Percentiles rank a stretch among this genome's conserved stretches.
Evolutionary conservation across 2,329 filamentous ascomycete genomes (phyloP).

Genomic region (Neopestalotiopsis rosae): DNA sequence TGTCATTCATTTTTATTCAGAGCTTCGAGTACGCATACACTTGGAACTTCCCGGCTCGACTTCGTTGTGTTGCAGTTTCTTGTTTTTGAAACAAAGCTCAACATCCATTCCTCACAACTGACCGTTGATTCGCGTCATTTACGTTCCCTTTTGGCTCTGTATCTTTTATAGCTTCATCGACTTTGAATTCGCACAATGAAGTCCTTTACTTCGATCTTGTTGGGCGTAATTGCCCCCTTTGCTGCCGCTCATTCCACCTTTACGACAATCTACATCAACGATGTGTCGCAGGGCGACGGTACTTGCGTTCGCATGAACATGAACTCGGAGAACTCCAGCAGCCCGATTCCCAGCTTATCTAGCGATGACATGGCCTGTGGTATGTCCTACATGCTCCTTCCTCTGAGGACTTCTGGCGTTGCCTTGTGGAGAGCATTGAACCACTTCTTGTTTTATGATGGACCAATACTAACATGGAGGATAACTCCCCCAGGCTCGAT

Average conservation of each 20-base stretch:
- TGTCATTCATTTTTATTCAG: slow-evolving; percentile 14
- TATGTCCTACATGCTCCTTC: slow-evolving; percentile 40
- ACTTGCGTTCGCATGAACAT: slow-evolving; percentile 73
- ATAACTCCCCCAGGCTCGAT: slow-evolving; percentile 43
- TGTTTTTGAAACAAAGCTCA: background rate
- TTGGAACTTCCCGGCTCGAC: background rate
- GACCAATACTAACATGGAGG: slow-evolving; percentile 20
- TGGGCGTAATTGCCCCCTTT: slow-evolving; percentile 42
- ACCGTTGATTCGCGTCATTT: background rate
- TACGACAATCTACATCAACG: slow-evolving; percentile 67
- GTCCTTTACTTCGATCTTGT: slow-evolving; percentile 36
- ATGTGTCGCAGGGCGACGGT: slow-evolving; percentile 70
- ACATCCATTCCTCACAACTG: background rate
- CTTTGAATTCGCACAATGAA: slow-evolving; percentile 36
- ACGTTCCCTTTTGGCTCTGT: background rate
- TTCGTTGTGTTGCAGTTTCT: background rate
- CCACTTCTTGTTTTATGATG: too few relatives aligned
- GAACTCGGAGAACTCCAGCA: slow-evolving; percentile 55
- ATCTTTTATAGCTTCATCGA: background rate
- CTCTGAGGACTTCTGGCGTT: slow-evolving; percentile 14
- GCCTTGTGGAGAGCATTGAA: too few relatives aligned
- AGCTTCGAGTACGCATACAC: background rate
- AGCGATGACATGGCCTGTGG: slow-evolving; percentile 75
- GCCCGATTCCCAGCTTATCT: slow-evolving; percentile 61
- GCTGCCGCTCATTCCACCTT: slow-evolving; percentile 65